phyloP scores from a whole-genome alignment of 2,329 filamentous ascomycete species.

The Chrysosporium queenslandicum region DNA sequence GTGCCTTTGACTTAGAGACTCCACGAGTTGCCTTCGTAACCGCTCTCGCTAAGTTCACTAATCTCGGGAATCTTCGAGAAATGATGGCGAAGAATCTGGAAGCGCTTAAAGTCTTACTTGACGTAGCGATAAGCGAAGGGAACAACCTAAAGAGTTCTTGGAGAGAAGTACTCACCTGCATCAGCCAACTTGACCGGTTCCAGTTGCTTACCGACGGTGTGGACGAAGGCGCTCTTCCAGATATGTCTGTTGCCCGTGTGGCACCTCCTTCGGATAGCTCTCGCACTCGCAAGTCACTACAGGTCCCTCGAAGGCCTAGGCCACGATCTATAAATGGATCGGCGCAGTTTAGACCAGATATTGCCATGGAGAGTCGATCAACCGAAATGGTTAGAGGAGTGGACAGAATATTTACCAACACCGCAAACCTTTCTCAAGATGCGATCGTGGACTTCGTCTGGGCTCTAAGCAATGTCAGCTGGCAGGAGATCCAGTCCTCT shows the following conservation, averaged over 20 bases:
- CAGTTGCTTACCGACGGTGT: constrained; percentile 92
- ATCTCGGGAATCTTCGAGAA: constrained; percentile 88
- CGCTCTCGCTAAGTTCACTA: constrained; percentile 84
- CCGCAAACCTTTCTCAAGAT: constrained; percentile 81
- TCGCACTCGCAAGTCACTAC: constrained; percentile 57
- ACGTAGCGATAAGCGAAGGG: constrained; percentile 86
- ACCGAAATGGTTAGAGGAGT: constrained; percentile 88
- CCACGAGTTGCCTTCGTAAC: constrained; percentile 90
- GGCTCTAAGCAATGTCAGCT: constrained; percentile 88
- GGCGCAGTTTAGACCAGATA: constrained; percentile 59
- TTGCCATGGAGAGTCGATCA: constrained; percentile 83
- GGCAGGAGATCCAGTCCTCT: constrained; percentile 97
- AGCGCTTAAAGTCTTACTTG: constrained; percentile 79
- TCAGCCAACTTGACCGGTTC: constrained; percentile 89
- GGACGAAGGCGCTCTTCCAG: constrained; percentile 82
- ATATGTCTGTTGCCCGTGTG: constrained; percentile 66
- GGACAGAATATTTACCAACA: constrained; percentile 94
- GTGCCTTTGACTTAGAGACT: constrained; percentile 86
- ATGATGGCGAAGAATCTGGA: constrained; percentile 96
- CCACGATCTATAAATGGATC: constrained; percentile 41
- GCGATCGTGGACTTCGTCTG: constrained; percentile 93
- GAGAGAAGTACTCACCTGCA: constrained; percentile 89
- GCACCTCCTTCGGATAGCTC: constrained; percentile 46
- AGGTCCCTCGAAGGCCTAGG: constrained; percentile 42
- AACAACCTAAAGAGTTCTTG: constrained; percentile 82